Evolutionary conservation across 805 yeast genomes (phyloP).

Genomic region (Kregervanrija fluxuum): DNA sequence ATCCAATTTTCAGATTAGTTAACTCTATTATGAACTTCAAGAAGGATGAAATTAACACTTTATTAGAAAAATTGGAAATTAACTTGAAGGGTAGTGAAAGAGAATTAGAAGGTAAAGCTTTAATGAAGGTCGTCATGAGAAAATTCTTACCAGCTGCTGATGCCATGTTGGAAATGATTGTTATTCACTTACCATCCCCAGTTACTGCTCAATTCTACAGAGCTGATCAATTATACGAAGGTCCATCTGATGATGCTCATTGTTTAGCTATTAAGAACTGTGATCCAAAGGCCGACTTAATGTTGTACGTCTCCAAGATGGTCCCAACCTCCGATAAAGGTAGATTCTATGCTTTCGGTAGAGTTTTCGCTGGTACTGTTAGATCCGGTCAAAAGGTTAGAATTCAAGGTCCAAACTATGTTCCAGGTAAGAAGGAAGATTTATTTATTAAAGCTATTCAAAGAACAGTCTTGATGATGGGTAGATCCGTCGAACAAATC

Average conservation of each 20-base stretch:
- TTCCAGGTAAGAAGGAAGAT: conserved; percentile 97
- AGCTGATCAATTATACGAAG: conserved; percentile 98
- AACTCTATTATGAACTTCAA: conserved; percentile 98
- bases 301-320: conserved; percentile 99
- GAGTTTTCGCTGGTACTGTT: conserved; percentile 99
- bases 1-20: conserved; percentile 97
- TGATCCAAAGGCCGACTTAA: conserved; percentile 96
- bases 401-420: conserved; percentile 99
- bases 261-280: conserved; percentile 94
- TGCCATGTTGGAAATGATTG: conserved; percentile 98
- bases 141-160: conserved; percentile 99
- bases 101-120: conserved; percentile 98
- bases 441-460: conserved; percentile 94
- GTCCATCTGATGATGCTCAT: conserved; percentile 90
- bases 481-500: conserved; percentile 95
- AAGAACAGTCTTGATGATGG: conserved; percentile 99
- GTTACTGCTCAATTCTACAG: conserved; percentile 98
- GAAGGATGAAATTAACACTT: conserved; percentile 90
- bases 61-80: conserved; percentile 92
- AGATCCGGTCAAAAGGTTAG: conserved; percentile 98
- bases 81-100: conserved; percentile 91
- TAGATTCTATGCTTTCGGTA: conserved; percentile 99
- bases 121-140: conserved; percentile 97
- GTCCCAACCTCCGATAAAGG: conserved; percentile 99
- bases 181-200: conserved; percentile 98